A percentile compares a stretch with the other conserved stretches of the same genome.
These are phyloP conservation scores for Plicaturopsis crispa DNA, from an alignment of 768 basidiomycete species.

Conservation along the genomic window DNA sequence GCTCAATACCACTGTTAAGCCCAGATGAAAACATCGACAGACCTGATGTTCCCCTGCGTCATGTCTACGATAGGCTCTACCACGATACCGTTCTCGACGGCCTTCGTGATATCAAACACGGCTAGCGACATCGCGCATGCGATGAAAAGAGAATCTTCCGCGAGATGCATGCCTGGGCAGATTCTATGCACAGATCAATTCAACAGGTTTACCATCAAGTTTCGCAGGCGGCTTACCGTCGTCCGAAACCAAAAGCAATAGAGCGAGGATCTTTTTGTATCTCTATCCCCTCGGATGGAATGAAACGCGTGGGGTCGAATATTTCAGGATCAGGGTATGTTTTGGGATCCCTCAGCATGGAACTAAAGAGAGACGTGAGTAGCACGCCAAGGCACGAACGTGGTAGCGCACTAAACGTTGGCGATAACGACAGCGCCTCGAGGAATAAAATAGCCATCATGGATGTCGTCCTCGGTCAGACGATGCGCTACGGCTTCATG, in stretches of 20 bases:
- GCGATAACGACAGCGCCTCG: conserved; percentile 19
- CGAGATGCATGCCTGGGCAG: conserved; percentile 9
- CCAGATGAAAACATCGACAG: no score
- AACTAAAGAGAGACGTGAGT: conserved; percentile 9
- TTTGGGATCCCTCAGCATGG: conserved; percentile 11
- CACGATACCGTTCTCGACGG: conserved; percentile 17
- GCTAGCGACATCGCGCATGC: conserved; percentile 21
- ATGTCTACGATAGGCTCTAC: conserved; percentile 16
- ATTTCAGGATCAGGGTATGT: conserved; percentile 13
- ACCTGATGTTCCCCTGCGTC: conserved; percentile 18
- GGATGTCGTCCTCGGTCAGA: conserved; percentile 32
- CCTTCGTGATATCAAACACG: conserved; percentile 19
- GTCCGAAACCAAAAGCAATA: conserved; percentile 17
- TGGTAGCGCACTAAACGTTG: conserved; percentile 13
- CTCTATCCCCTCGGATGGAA: not conserved
- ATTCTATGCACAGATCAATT: not conserved
- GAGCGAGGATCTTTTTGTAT: conserved; percentile 9
- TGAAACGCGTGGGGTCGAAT: conserved; percentile 14
- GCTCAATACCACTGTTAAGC: no score
- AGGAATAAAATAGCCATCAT: conserved; percentile 32
- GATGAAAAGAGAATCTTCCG: conserved; percentile 21
- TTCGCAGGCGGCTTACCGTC: no score
- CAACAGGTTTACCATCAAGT: no score
- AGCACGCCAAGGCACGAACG: not conserved
- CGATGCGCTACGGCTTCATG: conserved; percentile 20